Evolutionary conservation across 306 rosid species (phyloP).

Genomic region (Citrullus mucosospermus): DNA sequence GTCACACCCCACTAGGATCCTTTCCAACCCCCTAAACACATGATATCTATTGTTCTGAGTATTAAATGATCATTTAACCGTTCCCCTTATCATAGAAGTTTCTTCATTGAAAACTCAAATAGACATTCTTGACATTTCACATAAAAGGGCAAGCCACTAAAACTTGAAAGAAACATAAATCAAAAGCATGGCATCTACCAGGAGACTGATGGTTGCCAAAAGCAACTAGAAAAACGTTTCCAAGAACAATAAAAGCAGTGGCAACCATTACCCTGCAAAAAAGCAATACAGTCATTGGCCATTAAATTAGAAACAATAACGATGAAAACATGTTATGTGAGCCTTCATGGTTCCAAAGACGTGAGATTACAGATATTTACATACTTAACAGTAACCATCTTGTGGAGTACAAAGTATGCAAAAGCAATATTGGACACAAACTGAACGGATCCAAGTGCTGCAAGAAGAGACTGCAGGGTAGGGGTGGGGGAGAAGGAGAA

Average conservation of each 20-base stretch:
- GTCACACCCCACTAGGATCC: too few species aligned
- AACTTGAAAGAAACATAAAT: not conserved
- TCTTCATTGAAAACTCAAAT: not conserved
- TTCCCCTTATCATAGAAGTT: not conserved
- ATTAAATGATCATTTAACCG: not conserved
- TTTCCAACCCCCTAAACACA: too few species aligned
- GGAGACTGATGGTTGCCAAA: conserved; percentile 99
- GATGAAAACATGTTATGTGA: not conserved
- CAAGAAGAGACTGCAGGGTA: conserved; percentile 79
- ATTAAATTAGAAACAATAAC: conserved; percentile 6
- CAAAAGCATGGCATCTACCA: conserved; percentile 33
- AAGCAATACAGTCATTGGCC: not conserved
- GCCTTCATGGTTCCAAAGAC: not conserved
- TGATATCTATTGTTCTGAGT: not conserved
- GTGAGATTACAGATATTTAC: conserved; percentile 11
- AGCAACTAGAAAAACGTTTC: conserved; percentile 84
- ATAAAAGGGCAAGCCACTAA: not conserved
- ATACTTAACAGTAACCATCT: conserved; percentile 90
- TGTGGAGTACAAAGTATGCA: conserved; percentile 88
- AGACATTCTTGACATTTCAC: not conserved
- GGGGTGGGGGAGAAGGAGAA: not conserved
- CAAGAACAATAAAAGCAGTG: conserved; percentile 92
- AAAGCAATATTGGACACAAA: conserved; percentile 95
- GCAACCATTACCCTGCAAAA: conserved; percentile 79
- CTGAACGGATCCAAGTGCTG: conserved; percentile 95